phyloP scores from a whole-genome alignment of 2,329 filamentous ascomycete genomes.

The Cladosporium sp. region DNA sequence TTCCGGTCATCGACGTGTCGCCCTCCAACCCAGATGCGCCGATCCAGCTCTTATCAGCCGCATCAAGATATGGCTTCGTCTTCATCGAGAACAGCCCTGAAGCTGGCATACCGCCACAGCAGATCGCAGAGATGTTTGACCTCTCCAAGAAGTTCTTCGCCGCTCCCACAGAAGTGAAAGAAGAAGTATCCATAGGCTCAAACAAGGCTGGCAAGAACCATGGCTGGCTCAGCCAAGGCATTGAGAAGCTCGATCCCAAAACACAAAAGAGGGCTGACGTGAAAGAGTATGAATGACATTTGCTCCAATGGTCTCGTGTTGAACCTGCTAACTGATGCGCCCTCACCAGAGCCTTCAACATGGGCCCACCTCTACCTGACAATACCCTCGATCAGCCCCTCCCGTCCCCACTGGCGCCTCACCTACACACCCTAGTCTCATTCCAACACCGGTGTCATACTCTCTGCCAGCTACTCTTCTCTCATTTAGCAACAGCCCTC shows the following conservation, averaged over 20 bases:
- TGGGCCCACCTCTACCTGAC: conserved; percentile 68
- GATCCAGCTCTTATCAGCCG: conserved; percentile 72
- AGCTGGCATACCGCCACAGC: conserved; percentile 57
- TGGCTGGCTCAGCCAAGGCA: conserved; percentile 86
- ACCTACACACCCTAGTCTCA: conserved; percentile 61
- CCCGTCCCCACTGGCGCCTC: conserved; percentile 60
- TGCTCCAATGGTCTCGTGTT: no score
- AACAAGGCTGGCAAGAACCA: conserved; percentile 65
- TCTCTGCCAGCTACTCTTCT: conserved; percentile 71
- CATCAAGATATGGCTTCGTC: conserved; percentile 81
- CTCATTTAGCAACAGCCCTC: conserved; percentile 76
- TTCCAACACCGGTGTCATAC: conserved; percentile 72
- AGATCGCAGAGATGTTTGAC: conserved; percentile 71
- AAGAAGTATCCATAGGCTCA: conserved; percentile 70
- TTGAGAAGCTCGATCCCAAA: conserved; percentile 82
- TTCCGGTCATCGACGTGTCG: conserved; percentile 83
- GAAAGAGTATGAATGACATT: conserved; percentile 62
- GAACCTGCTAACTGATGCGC: not conserved
- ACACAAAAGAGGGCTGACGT: conserved; percentile 73
- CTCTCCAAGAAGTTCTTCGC: conserved; percentile 73
- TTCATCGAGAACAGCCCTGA: conserved; percentile 70
- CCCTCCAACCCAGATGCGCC: conserved; percentile 60
- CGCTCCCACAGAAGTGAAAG: conserved; percentile 69
- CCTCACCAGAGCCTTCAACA: conserved; percentile 78
- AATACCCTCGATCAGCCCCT: conserved; percentile 75